These are phyloP conservation scores for Scheffersomyces segobiensis DNA, from an alignment of 1,139 yeast species.

Conservation along the genomic window DNA sequence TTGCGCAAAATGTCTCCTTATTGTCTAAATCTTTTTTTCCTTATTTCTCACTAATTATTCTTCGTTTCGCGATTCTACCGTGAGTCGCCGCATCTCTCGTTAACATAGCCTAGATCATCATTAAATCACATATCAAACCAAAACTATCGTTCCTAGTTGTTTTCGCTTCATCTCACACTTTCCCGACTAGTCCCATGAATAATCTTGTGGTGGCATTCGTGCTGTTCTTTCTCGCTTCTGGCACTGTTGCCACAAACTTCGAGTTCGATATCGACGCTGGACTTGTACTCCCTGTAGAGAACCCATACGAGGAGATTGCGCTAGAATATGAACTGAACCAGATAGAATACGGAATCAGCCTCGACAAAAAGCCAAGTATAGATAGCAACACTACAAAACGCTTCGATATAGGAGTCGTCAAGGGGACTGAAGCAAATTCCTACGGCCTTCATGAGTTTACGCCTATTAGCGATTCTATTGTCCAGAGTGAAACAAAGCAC, in stretches of 20 bases:
- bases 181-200: not conserved
- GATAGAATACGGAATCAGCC: not conserved
- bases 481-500: slow-evolving; percentile 40
- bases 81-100: not conserved
- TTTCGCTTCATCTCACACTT: not conserved
- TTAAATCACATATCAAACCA: not conserved
- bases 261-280: slow-evolving; percentile 11
- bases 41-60: not conserved
- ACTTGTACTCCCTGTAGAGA: not conserved
- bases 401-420: slow-evolving; percentile 2
- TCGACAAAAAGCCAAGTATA: not conserved
- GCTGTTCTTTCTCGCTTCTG: slow-evolving; percentile 7
- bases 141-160: not conserved
- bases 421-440: slow-evolving; percentile 9
- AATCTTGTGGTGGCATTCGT: slow-evolving; percentile 4
- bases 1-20: not conserved
- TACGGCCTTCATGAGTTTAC: slow-evolving; percentile 44
- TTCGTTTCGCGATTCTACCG: not conserved
- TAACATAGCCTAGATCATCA: not conserved
- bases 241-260: not conserved
- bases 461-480: slow-evolving; percentile 42
- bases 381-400: slow-evolving; percentile 1
- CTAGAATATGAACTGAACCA: not conserved
- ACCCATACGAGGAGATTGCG: not conserved
- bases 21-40: no score